A percentile compares a stretch with the other conserved stretches of the same genome.
Evolutionary conservation across 2,329 filamentous ascomycete genomes (phyloP).

Genomic region (Cladosporium sp.): DNA sequence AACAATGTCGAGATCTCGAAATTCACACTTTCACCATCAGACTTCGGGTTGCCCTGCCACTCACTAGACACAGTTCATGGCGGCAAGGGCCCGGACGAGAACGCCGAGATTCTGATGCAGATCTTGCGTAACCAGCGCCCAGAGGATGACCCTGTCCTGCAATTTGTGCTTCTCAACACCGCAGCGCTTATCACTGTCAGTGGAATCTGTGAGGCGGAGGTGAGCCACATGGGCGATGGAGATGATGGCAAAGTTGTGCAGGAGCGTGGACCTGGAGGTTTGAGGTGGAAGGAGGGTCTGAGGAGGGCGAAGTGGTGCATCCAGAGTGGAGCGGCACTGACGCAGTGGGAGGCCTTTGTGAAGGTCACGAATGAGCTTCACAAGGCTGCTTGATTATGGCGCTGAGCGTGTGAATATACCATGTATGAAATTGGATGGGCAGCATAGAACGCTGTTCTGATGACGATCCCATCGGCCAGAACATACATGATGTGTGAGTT

Average conservation of each 20-base stretch:
- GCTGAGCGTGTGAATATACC: neutral
- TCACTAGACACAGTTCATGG: constrained; percentile 73
- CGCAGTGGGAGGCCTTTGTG: constrained; percentile 78
- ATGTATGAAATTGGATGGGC: too few species aligned
- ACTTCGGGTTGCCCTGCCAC: constrained; percentile 79
- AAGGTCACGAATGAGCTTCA: constrained; percentile 62
- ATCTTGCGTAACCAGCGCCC: constrained; percentile 71
- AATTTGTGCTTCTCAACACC: constrained; percentile 93
- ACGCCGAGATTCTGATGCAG: constrained; percentile 75
- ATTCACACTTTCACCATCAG: constrained; percentile 74
- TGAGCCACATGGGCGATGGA: constrained; percentile 71
- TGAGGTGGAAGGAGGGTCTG: constrained; percentile 93
- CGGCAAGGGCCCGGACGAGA: constrained; percentile 80
- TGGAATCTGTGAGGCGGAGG: constrained; percentile 80
- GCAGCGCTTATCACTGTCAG: constrained; percentile 81
- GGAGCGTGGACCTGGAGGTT: constrained; percentile 78
- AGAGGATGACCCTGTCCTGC: constrained; percentile 75
- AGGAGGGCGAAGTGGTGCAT: constrained; percentile 84
- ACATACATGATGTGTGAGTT: too few species aligned
- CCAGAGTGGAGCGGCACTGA: constrained; percentile 79
- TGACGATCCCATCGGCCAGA: too few species aligned
- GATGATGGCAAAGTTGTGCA: constrained; percentile 77
- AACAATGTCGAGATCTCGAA: constrained; percentile 59
- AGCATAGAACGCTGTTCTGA: too few species aligned
- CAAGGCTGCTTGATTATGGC: neutral